phyloP scores from a whole-genome alignment of 805 yeast species.

The Wickerhamiella nectarea region DNA sequence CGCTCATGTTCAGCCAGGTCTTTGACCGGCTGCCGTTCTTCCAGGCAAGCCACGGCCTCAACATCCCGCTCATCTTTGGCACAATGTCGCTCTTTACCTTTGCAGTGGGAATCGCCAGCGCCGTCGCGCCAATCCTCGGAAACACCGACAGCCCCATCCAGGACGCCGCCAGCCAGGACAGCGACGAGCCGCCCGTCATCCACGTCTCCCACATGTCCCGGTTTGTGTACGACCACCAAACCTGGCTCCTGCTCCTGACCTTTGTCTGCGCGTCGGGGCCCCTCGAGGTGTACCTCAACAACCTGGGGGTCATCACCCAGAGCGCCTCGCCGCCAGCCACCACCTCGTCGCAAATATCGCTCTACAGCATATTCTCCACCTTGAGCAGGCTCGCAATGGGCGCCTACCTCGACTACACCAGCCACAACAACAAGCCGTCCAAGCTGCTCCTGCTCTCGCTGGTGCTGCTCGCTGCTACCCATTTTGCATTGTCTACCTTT shows the following conservation, averaged over 20 bases:
- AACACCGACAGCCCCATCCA: constrained; percentile 15
- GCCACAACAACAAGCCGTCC: constrained; percentile 23
- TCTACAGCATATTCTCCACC: constrained; percentile 58
- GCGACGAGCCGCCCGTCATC: constrained; percentile 7
- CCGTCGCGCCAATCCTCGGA: constrained; percentile 18
- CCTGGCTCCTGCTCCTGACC: constrained; percentile 50
- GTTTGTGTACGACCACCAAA: constrained; percentile 16
- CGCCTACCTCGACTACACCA: constrained; percentile 47
- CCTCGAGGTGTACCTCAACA: constrained; percentile 68
- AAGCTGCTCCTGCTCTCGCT: constrained; percentile 23
- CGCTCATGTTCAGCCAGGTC: constrained; percentile 58
- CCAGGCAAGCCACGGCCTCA: neutral
- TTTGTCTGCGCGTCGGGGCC: constrained; percentile 68
- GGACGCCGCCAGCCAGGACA: constrained; percentile 20
- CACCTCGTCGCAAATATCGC: constrained; percentile 33
- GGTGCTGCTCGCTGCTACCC: constrained; percentile 28
- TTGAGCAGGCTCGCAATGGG: constrained; percentile 55
- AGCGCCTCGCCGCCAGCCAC: constrained; percentile 25
- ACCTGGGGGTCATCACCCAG: constrained; percentile 60
- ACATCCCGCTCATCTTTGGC: constrained; percentile 12
- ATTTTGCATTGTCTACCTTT: constrained; percentile 20
- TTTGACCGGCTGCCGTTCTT: constrained; percentile 15
- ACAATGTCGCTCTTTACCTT: constrained; percentile 18
- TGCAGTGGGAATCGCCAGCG: constrained; percentile 19
- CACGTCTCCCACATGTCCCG: constrained; percentile 19